A percentile compares a stretch with the other conserved stretches of the same genome.
Evolutionary conservation across 2,329 filamentous ascomycete genomes (phyloP).

Genomic region (Grosmannia clavigera): DNA sequence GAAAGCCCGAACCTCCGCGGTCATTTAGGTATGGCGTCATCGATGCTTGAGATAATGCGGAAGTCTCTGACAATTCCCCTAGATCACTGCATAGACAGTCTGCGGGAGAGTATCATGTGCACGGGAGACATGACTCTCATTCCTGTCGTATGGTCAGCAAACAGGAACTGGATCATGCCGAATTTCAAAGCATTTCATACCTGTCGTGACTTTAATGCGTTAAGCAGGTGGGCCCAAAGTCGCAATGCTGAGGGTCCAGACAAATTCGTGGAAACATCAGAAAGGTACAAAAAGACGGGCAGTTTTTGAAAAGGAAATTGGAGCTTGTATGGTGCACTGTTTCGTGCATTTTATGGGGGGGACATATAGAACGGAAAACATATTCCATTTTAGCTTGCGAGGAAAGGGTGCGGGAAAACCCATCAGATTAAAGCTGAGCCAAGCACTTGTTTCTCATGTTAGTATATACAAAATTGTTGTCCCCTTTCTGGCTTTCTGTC

Average conservation of each 20-base stretch:
- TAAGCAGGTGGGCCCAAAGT: background rate
- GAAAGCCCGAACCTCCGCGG: background rate
- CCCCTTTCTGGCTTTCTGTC: no score
- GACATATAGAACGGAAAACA: no score
- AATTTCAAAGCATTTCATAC: background rate
- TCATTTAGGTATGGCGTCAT: background rate
- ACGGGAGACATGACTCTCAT: background rate
- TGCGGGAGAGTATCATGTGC: background rate
- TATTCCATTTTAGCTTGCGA: no score
- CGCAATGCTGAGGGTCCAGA: background rate
- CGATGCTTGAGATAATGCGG: background rate
- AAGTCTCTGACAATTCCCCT: background rate
- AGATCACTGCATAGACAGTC: background rate
- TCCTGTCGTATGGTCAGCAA: background rate
- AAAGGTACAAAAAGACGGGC: background rate
- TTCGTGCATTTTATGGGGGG: no score
- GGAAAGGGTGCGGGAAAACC: no score
- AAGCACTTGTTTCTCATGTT: no score
- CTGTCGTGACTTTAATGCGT: background rate
- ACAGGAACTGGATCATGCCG: background rate
- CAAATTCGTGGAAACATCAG: background rate
- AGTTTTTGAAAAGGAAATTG: background rate
- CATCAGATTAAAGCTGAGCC: no score
- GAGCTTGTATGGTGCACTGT: background rate
- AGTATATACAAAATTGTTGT: no score